Evolutionary conservation across 352 stramenopile genomes (phyloP), one percentile per base, ranked within the genome.

Genomic region (Globisporangium cylindrosporum): DNA sequence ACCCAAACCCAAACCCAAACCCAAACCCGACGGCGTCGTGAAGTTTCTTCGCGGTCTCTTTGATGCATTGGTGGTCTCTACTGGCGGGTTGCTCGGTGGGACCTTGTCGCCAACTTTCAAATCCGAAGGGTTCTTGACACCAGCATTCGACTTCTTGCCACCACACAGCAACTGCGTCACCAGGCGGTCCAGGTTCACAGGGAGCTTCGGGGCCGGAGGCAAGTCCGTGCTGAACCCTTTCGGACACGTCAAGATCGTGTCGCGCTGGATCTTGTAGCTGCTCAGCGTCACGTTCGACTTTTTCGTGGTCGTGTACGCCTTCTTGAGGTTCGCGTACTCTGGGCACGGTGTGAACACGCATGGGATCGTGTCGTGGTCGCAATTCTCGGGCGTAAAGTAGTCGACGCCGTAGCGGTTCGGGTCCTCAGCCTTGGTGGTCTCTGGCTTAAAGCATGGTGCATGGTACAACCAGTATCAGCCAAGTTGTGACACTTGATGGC

Each of bases 361-460:
- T 57, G 67, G 48, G 8, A 77, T 63, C 14, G 32, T 80, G 58
- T 82, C 73, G 70, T 91, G 72, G 76, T 94, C 81, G 62, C 86
- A 94, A 64, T 81, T 79, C n/a, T 88, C 76, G 22, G 83, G 84
- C 43, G 74, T 36, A 32, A 93, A 93, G 73, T 89, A 93, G 3
- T 82, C 83, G 15, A 94, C 59, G 22, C 84, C 87, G 59, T 49
- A 20, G 7, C 12, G 12, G 38, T 46, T 18, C 38, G 38, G 38
- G 12, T 46, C 12, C 14, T 46, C 38, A 18, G 38, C 38, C 38
- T 18, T 46, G 38, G 38, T 46, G 10, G 18, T 46, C 38, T 46
- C 12, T 46, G 38, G 0, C 20, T 2, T 12, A 46, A 46, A 43
- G 36, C 36, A 43, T 43, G 1, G 10, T 4, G 27, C 27, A 32